A percentile compares a stretch with the other conserved stretches of the same genome.
Evolutionary conservation across 1,284 basidiomycete genomes (phyloP).

Genomic region (Cutaneotrichosporon cutaneum): DNA sequence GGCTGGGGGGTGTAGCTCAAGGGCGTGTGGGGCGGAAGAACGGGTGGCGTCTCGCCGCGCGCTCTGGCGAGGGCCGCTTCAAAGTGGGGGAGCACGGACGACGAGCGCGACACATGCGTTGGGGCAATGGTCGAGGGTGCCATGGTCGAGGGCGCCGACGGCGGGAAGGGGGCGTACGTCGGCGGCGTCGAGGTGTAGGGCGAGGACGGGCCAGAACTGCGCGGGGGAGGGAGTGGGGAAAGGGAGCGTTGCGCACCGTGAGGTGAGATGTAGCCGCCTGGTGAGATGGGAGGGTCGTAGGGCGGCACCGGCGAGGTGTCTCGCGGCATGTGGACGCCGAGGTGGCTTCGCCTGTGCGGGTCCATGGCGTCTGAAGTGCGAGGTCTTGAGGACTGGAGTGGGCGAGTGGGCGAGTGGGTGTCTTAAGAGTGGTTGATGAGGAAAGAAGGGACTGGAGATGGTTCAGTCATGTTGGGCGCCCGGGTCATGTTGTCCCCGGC

Average conservation of each 20-base stretch:
- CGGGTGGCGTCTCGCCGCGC: slow-evolving; percentile 14
- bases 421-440: neutral
- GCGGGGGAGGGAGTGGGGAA: neutral
- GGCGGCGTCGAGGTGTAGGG: slow-evolving; percentile 10
- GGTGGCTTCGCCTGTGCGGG: slow-evolving; percentile 5
- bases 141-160: slow-evolving; percentile 4
- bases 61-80: slow-evolving; percentile 44
- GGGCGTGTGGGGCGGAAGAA: neutral
- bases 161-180: neutral
- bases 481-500: neutral
- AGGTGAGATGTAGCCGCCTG: slow-evolving; percentile 2
- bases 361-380: slow-evolving; percentile 4
- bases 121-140: slow-evolving; percentile 8
- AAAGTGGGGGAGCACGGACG: slow-evolving; percentile 35
- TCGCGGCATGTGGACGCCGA: slow-evolving; percentile 8
- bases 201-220: neutral
- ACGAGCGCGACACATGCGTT: neutral
- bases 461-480: neutral
- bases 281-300: slow-evolving; percentile 13
- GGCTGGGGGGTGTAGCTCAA: neutral
- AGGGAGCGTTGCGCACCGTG: neutral
- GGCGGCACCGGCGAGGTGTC: slow-evolving; percentile 24
- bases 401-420: too few relatives aligned
- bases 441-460: neutral
- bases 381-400: neutral